These are phyloP conservation scores for Xylariomycetidae sp. DNA, from an alignment of 2,329 filamentous ascomycete genomes.

Conservation along the genomic window DNA sequence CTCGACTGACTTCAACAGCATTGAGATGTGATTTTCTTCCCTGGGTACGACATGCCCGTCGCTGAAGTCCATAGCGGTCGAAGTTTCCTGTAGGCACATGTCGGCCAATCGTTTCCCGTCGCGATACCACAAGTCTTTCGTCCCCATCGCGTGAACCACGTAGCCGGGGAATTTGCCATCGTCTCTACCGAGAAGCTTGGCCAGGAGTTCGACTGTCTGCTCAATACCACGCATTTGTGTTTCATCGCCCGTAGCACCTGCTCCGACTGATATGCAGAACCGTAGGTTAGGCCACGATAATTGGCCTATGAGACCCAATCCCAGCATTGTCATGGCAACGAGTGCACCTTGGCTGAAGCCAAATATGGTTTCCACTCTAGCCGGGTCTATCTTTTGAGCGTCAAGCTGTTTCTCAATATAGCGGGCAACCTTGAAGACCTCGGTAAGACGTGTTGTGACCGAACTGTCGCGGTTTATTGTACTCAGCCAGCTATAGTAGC, in stretches of 20 bases:
- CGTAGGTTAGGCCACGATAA: constrained; percentile 3
- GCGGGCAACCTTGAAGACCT: constrained; percentile 30
- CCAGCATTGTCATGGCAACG: constrained; percentile 3
- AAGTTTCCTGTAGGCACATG: constrained; percentile 2
- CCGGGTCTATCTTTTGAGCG: constrained; percentile 1
- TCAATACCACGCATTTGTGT: constrained; percentile 3
- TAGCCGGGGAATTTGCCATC: constrained; percentile 5
- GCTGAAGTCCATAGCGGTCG: constrained; percentile 1
- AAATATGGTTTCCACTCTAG: constrained; percentile 2
- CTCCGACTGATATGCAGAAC: constrained; percentile 49
- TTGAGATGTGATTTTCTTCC: background rate
- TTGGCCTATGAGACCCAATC: constrained; percentile 2
- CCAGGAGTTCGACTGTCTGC: background rate
- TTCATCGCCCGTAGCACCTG: constrained; percentile 35
- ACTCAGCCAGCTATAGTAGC: constrained; percentile 13
- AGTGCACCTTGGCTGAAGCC: constrained; percentile 7
- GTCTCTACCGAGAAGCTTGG: background rate
- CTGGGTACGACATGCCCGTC: constrained; percentile 4
- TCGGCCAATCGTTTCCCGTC: constrained; percentile 1
- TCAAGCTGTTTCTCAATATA: constrained; percentile 4
- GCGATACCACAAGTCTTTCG: constrained; percentile 3
- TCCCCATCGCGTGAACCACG: constrained; percentile 2
- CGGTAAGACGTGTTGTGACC: constrained; percentile 25
- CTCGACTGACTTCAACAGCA: background rate
- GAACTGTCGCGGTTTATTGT: constrained; percentile 8